phyloP scores from a whole-genome alignment of 495 filamentous ascomycete species.

The Hypoxylon trugodes region DNA sequence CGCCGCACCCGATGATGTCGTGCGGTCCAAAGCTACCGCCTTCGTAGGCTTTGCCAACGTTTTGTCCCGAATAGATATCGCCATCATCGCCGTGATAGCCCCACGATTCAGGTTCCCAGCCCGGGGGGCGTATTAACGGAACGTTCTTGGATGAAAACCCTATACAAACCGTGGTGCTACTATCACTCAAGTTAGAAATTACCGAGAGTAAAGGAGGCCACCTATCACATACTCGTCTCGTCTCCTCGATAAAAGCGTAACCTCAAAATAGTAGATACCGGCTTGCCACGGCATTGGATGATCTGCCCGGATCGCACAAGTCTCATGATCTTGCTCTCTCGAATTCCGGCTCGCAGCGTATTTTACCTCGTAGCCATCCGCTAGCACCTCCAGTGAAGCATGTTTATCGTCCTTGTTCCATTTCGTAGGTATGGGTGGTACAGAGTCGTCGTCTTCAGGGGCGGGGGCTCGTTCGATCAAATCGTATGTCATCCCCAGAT shows the following conservation, averaged over 20 bases:
- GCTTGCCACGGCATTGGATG: conserved; percentile 90
- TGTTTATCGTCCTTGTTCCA: conserved; percentile 86
- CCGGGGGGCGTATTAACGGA: conserved; percentile 81
- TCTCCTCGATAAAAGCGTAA: conserved; percentile 82
- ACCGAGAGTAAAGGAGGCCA: conserved; percentile 12
- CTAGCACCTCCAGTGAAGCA: conserved; percentile 73
- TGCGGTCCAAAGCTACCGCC: conserved; percentile 71
- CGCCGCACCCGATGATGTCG: conserved; percentile 92
- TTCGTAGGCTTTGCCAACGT: conserved; percentile 74
- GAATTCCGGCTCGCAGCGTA: conserved; percentile 57
- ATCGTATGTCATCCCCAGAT: conserved; percentile 85
- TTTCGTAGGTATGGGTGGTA: conserved; percentile 76
- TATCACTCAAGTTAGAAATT: conserved; percentile 30
- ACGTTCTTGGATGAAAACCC: conserved; percentile 84
- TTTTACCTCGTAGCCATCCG: conserved; percentile 80
- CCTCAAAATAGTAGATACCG: conserved; percentile 97
- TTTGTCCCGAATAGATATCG: conserved; percentile 78
- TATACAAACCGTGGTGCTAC: conserved; percentile 79
- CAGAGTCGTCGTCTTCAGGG: conserved; percentile 58
- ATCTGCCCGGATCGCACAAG: conserved; percentile 84
- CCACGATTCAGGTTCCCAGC: conserved; percentile 97
- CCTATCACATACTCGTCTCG: conserved; percentile 79
- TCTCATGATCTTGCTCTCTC: conserved; percentile 74
- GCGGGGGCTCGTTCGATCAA: conserved; percentile 78
- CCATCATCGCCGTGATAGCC: conserved; percentile 98